Evolutionary conservation across 176 grass and related monocot genomes (phyloP).

Genomic region (Carex pumila): DNA sequence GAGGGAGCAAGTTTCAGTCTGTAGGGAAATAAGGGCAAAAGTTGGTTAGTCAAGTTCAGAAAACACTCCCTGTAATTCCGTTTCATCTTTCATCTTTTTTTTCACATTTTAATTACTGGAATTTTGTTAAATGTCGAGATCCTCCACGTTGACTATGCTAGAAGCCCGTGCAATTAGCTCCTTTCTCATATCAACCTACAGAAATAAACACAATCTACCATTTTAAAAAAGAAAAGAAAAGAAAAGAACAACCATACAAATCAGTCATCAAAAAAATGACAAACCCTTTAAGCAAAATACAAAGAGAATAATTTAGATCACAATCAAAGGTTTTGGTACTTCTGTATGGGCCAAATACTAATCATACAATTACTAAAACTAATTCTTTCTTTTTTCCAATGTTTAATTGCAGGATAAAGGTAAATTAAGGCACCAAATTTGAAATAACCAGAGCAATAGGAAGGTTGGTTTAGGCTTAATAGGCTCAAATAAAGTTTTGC

Average conservation of each 20-base stretch:
- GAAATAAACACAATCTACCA: neutral
- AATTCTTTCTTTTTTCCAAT: neutral
- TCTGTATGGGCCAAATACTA: neutral
- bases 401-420: neutral
- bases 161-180: conserved; percentile 63
- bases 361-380: neutral
- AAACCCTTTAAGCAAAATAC: neutral
- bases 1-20: neutral
- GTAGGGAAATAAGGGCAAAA: neutral
- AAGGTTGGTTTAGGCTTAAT: neutral
- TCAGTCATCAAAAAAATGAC: neutral
- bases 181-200: conserved; percentile 86
- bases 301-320: neutral
- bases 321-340: neutral
- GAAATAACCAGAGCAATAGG: neutral
- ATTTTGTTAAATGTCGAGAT: conserved; percentile 67
- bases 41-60: conserved; percentile 1
- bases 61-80: neutral
- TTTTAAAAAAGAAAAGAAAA: neutral
- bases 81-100: neutral
- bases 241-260: neutral
- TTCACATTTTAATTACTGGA: neutral
- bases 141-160: conserved; percentile 62
- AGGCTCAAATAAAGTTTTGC: neutral
- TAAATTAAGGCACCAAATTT: neutral